Base-by-base conservation (phyloP, 169 alveolate genomes). In the Plasmodium blacklocki region DNA sequence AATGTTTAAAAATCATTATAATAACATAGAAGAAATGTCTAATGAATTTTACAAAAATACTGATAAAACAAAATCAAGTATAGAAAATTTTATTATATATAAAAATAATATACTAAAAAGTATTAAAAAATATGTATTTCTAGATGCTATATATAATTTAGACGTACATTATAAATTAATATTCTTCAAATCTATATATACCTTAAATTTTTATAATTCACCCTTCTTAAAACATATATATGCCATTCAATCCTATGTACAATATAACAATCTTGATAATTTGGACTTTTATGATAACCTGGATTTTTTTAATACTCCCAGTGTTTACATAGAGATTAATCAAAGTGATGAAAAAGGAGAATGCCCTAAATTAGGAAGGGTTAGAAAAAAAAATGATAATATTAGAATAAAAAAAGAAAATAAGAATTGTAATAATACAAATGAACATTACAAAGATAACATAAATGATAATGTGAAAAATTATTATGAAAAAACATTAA, bases 151-250 rank as follows among this genome's bases (percentile, higher is more conserved):
- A 68, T 83, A 83, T 29, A 83, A 39, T 18, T 70, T 83, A 73
- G 78, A 72, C 26, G 26, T 56, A 23, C 73, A 83, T 23, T 83
- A 83, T 23, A 83, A 83, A 49, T 8, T 83, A 63, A 73, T 83
- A 21, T 83, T 83, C 32, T 83, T 83, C 49, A 83, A 70, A 49
- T 80, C 91, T 23, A 70, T 83, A 39, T 83, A 83, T 59, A 58
- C 91, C 23, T 64, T 83, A 15, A 72, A 83, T 56, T 83, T 70
- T 83, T 83, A 68, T 83, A 56, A 83, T 50, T 83, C 56, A 15
- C 86, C 91, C 12, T 83, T 59, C 21, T 23, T 83, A 43, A 70
- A 73, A 63, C 23, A 83, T 59, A 19, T 70, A 47, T 70, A 63
- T 21, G 15, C 49, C 49, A 67, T 83, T 23, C 71, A 83, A 12